Evolutionary conservation across 441 rosid genomes (phyloP).

Genomic region (Rhodomyrtus psidioides): DNA sequence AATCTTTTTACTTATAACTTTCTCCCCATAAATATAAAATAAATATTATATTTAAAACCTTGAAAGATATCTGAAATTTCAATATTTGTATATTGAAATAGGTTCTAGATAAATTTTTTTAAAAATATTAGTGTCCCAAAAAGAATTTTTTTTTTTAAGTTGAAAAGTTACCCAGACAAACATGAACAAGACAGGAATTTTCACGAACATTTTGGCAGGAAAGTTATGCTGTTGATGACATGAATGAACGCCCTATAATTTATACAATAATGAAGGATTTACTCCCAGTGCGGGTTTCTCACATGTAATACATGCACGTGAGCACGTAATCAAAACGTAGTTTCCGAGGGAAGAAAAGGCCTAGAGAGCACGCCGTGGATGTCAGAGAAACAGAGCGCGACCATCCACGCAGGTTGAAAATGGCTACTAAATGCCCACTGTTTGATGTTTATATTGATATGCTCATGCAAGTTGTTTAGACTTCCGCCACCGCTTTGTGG

Average conservation of each 20-base stretch:
- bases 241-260: background rate
- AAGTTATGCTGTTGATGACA: background rate
- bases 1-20: background rate
- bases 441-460: background rate
- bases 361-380: background rate
- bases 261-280: background rate
- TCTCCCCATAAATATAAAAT: background rate
- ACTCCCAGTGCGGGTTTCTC: background rate
- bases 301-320: background rate
- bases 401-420: background rate
- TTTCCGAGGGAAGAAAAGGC: background rate
- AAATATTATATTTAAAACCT: background rate
- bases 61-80: background rate
- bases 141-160: no score
- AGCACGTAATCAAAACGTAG: background rate
- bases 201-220: background rate
- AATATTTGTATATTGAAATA: background rate
- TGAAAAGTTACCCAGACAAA: background rate
- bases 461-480: fast-evolving
- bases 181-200: background rate
- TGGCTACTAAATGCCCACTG: fast-evolving
- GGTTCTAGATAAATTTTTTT: background rate
- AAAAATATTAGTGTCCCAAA: background rate
- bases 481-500: background rate
- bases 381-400: background rate